Conservation (phyloP, 441 rosid genomes). For the Croton laevigatus region DNA sequence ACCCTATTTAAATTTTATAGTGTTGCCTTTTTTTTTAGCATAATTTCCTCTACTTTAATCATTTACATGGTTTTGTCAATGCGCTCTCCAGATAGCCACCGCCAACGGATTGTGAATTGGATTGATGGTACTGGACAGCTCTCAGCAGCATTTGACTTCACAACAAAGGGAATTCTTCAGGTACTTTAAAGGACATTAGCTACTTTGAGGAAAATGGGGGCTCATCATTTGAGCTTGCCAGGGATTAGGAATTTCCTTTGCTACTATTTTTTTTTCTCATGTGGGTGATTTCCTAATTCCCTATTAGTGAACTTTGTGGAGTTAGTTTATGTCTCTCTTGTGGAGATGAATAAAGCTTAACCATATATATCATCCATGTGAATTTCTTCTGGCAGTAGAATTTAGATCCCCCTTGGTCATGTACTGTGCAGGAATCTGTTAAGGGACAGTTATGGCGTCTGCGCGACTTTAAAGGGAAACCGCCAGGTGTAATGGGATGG, state of each 20-base stretch:
- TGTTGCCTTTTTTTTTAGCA: conserved; percentile 7
- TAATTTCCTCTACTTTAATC: neutral
- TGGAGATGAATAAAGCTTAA: conserved; percentile 4
- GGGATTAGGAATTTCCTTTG: neutral
- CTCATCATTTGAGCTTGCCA: neutral
- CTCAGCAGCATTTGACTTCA: conserved; percentile 91
- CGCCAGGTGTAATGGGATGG: conserved; percentile 94
- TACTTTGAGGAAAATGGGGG: neutral
- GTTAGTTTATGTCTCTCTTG: neutral
- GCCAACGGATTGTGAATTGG: conserved; percentile 82
- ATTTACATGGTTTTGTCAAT: conserved; percentile 11
- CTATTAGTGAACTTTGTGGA: neutral
- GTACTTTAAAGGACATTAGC: conserved; percentile 32
- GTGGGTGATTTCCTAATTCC: conserved; percentile 3
- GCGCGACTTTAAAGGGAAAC: conserved; percentile 78
- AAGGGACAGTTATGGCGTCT: conserved; percentile 86
- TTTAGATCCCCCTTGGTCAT: conserved; percentile 1
- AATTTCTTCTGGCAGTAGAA: neutral
- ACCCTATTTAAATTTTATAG: neutral
- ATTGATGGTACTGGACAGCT: conserved; percentile 75
- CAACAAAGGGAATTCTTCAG: conserved; percentile 91
- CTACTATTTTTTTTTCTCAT: neutral
- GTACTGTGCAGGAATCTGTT: conserved; percentile 68
- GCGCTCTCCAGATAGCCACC: conserved; percentile 64
- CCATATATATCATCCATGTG: neutral